Conservation (phyloP, 2,329 filamentous ascomycete genomes). For the Sclerotinia glacialis region DNA sequence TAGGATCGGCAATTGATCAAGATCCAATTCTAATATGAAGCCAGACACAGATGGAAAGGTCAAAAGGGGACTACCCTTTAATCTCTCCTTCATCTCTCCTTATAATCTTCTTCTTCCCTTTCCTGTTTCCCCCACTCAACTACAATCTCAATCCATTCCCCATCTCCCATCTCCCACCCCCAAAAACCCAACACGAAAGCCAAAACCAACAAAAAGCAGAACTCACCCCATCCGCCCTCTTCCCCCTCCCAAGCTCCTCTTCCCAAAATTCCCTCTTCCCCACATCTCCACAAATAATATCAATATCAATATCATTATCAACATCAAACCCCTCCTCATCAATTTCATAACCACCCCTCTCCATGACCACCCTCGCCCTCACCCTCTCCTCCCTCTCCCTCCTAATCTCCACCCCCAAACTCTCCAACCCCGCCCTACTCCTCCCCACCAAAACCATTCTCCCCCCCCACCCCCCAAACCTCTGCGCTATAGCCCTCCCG, state of each 20-base stretch:
- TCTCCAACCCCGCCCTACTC: constrained; percentile 55
- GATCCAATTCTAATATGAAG: not conserved
- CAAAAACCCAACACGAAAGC: not conserved
- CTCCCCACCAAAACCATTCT: constrained; percentile 61
- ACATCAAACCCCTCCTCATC: constrained; percentile 28
- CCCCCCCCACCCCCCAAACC: constrained; percentile 63
- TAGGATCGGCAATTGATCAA: too few relatives aligned
- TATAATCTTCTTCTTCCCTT: not conserved
- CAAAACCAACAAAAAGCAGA: not conserved
- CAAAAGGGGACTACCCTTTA: not conserved
- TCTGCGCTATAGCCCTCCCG: constrained; percentile 62
- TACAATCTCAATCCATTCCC: not conserved
- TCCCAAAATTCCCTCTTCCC: constrained; percentile 35
- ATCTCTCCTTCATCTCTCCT: not conserved
- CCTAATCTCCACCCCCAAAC: constrained; percentile 51
- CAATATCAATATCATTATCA: constrained; percentile 23
- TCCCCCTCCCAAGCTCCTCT: constrained; percentile 1
- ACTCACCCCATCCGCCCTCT: not conserved
- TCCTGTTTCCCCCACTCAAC: not conserved
- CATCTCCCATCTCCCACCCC: rapidly evolving
- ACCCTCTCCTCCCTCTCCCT: constrained; percentile 52
- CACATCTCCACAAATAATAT: constrained; percentile 36
- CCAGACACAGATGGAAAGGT: not conserved
- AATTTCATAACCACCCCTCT: constrained; percentile 41
- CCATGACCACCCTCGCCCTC: not conserved